A percentile compares a stretch with the other conserved stretches of the same genome.
phyloP scores from a whole-genome alignment of 805 yeast genomes.

The Saturnispora dispora region DNA sequence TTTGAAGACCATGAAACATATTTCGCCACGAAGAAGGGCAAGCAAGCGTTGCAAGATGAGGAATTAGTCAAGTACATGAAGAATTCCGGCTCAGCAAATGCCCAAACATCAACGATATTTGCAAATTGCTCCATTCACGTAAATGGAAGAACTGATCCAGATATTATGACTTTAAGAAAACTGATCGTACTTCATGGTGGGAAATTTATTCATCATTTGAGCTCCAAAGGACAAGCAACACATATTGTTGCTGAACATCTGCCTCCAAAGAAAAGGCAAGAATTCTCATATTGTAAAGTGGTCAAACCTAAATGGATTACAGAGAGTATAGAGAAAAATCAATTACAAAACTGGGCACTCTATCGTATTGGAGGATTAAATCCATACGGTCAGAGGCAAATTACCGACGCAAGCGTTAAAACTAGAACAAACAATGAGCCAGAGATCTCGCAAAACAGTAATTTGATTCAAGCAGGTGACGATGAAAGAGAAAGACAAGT shows the following conservation, averaged over 20 bases:
- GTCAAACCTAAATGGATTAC: conserved; percentile 78
- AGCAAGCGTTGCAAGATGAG: conserved; percentile 53
- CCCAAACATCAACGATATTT: conserved; percentile 38
- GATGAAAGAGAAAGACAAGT: conserved; percentile 1
- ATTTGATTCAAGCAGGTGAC: background rate
- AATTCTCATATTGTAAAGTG: conserved; percentile 61
- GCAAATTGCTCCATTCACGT: conserved; percentile 59
- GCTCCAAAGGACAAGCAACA: conserved; percentile 65
- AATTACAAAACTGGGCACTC: conserved; percentile 59
- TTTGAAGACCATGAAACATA: conserved; percentile 67
- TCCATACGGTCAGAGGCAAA: conserved; percentile 46
- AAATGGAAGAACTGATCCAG: conserved; percentile 84
- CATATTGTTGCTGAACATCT: conserved; percentile 76
- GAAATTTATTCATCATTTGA: conserved; percentile 53
- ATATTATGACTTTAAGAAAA: conserved; percentile 62
- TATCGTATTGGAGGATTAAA: conserved; percentile 35
- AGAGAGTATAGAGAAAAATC: conserved; percentile 44
- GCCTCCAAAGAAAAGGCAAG: conserved; percentile 65
- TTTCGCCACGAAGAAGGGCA: conserved; percentile 48
- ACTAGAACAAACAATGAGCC: background rate
- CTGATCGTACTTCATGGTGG: conserved; percentile 78
- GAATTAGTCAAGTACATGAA: conserved; percentile 41
- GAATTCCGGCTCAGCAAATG: conserved; percentile 23
- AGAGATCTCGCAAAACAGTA: background rate
- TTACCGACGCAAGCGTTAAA: conserved; percentile 19